A percentile compares a stretch with the other conserved stretches of the same genome.
phyloP scores from a whole-genome alignment of 768 basidiomycete species.

The Naganishia friedmannii region DNA sequence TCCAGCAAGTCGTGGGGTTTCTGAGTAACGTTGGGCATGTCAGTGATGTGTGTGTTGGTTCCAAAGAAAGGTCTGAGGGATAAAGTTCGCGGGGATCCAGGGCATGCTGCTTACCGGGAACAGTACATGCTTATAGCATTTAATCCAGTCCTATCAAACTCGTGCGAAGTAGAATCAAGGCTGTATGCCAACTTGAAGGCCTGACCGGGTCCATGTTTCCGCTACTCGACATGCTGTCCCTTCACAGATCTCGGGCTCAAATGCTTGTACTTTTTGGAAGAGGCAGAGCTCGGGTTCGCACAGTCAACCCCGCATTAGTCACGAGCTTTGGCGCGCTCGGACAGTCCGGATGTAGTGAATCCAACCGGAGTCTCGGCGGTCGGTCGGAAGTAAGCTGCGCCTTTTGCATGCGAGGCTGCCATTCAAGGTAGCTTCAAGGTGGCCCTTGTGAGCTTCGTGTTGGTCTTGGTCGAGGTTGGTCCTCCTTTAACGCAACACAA shows the following conservation, averaged over 20 bases:
- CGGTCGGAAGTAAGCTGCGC: neutral
- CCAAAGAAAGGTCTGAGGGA: neutral
- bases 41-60: neutral
- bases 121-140: slow-evolving; percentile 4
- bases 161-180: neutral
- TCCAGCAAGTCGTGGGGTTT: slow-evolving; percentile 17
- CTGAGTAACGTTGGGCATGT: slow-evolving; percentile 7
- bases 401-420: too few species aligned
- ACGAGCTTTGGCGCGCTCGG: neutral
- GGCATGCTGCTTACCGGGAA: neutral
- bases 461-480: too few species aligned
- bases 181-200: neutral
- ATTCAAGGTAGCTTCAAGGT: neutral
- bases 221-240: neutral
- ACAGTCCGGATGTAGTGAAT: neutral
- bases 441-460: neutral
- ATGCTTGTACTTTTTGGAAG: neutral
- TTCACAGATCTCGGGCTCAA: too few species aligned
- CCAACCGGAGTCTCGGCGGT: neutral
- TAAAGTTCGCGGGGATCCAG: neutral
- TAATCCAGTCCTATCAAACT: neutral
- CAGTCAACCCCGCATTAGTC: neutral
- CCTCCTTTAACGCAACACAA: too few species aligned
- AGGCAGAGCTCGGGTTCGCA: neutral
- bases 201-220: neutral